Evolutionary conservation across 768 basidiomycete species (phyloP).

Genomic region (Russula lepida): DNA sequence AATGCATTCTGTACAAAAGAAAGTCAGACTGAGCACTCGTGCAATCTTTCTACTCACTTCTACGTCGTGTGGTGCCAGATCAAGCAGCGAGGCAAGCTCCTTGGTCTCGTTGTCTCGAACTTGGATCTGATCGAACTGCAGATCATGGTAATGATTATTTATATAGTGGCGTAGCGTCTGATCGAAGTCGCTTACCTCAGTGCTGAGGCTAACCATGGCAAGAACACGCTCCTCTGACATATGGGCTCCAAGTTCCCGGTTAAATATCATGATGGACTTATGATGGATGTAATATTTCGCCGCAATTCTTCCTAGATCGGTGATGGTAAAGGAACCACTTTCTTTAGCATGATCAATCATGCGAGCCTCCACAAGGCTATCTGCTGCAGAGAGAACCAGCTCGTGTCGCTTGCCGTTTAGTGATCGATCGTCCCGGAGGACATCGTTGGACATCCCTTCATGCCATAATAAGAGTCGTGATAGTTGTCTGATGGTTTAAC

Average conservation of each 20-base stretch:
- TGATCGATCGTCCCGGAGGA: conserved; percentile 59
- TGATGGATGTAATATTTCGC: conserved; percentile 93
- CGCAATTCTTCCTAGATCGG: conserved; percentile 93
- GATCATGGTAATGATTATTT: not conserved
- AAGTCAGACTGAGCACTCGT: conserved; percentile 14
- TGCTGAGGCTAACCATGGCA: conserved; percentile 77
- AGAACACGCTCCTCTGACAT: conserved; percentile 95
- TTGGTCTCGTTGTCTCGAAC: conserved; percentile 81
- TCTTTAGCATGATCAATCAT: conserved; percentile 76
- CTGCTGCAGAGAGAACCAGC: conserved; percentile 59
- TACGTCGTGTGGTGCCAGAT: conserved; percentile 60
- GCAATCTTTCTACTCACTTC: conserved; percentile 54
- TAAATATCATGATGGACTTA: conserved; percentile 82
- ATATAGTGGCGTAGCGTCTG: not conserved
- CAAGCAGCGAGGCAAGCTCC: conserved; percentile 68
- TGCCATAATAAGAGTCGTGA: conserved; percentile 1
- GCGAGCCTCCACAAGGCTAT: conserved; percentile 51
- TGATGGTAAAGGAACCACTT: conserved; percentile 55
- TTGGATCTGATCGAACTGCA: conserved; percentile 90
- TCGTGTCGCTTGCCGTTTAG: conserved; percentile 62
- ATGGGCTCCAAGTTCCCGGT: conserved; percentile 58
- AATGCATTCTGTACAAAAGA: conserved; percentile 2
- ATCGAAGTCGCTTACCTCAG: conserved; percentile 52
- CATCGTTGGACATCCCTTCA: conserved; percentile 66
- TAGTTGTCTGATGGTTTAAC: not conserved